Percentiles rank a stretch among this genome's conserved stretches.
phyloP scores from a whole-genome alignment of 2,329 filamentous ascomycete species.

The Alternaria panax region DNA sequence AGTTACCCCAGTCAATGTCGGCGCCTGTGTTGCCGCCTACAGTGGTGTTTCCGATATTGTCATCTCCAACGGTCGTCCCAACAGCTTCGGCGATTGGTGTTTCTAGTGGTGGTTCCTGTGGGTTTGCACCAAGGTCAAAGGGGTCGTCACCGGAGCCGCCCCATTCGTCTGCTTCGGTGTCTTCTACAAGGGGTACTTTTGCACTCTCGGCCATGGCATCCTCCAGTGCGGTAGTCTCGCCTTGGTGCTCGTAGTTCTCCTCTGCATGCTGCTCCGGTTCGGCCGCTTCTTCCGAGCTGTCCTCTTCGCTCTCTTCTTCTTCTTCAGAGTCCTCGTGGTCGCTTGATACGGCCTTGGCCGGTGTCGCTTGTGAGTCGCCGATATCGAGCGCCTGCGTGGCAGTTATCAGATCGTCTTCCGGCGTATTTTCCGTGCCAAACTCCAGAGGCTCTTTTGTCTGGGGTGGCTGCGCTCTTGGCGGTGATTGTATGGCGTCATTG shows the following conservation, averaged over 20 bases:
- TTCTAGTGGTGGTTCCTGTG: constrained; percentile 32
- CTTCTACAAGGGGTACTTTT: constrained; percentile 51
- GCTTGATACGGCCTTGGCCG: constrained; percentile 9
- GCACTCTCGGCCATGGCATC: constrained; percentile 55
- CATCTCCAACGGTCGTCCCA: constrained; percentile 42
- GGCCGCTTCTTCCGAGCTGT: constrained; percentile 19
- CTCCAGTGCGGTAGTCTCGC: constrained; percentile 55
- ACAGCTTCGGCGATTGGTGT: constrained; percentile 37
- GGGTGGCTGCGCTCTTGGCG: constrained; percentile 34
- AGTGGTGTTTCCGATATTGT: constrained; percentile 40
- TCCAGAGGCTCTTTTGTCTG: constrained; percentile 14
- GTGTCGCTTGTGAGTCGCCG: constrained; percentile 1
- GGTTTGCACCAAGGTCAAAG: constrained; percentile 40
- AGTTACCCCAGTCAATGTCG: constrained; percentile 46
- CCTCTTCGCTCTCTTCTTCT: constrained; percentile 48
- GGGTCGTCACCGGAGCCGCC: constrained; percentile 36
- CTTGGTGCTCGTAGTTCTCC: constrained; percentile 57
- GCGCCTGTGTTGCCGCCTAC: constrained; percentile 41
- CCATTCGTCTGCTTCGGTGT: constrained; percentile 51
- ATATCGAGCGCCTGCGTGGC: constrained; percentile 32
- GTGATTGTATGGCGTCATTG: constrained; percentile 42
- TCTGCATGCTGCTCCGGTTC: constrained; percentile 31
- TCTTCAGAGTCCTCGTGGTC: constrained; percentile 26
- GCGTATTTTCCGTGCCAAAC: constrained; percentile 8
- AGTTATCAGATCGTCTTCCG: constrained; percentile 22